A percentile compares a stretch with the other conserved stretches of the same genome.
phyloP scores from a whole-genome alignment of 495 filamentous ascomycete species.

The Umbilicaria muhlenbergii region DNA sequence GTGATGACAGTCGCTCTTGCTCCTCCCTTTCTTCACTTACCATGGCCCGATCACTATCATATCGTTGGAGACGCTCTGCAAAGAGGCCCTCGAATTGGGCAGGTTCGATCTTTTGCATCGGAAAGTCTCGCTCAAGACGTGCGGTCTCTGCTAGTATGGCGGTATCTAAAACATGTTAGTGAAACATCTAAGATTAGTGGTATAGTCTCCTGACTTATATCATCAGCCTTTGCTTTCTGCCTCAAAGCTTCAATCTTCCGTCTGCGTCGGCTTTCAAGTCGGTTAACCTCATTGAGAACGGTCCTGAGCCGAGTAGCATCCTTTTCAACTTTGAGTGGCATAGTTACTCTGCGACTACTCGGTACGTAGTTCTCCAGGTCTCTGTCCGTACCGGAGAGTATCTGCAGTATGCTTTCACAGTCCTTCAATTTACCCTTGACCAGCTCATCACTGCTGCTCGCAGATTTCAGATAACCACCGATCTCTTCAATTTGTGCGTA shows the following conservation, averaged over 20 bases:
- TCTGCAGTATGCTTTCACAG: constrained; percentile 53
- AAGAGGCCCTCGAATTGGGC: constrained; percentile 88
- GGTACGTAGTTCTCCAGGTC: constrained; percentile 80
- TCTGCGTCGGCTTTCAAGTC: constrained; percentile 62
- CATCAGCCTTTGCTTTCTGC: constrained; percentile 68
- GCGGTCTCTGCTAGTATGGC: constrained; percentile 70
- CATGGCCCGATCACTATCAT: constrained; percentile 57
- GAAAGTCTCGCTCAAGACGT: constrained; percentile 69
- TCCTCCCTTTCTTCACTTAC: constrained; percentile 57
- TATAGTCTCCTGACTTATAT: constrained; percentile 49
- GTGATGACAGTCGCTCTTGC: constrained; percentile 53
- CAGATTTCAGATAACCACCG: constrained; percentile 74
- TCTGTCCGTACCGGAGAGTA: constrained; percentile 63
- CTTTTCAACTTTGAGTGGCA: constrained; percentile 64
- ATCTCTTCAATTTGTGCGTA: constrained; percentile 65
- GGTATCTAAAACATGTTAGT: constrained; percentile 25
- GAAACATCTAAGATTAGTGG: neutral
- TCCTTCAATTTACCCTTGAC: constrained; percentile 66
- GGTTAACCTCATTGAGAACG: constrained; percentile 65
- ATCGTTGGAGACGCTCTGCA: constrained; percentile 62
- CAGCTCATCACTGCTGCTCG: constrained; percentile 64
- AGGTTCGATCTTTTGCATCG: constrained; percentile 67
- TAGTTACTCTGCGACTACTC: constrained; percentile 58
- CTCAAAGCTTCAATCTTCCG: constrained; percentile 60
- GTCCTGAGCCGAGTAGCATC: constrained; percentile 59